Evolutionary conservation across 2,329 filamentous ascomycete genomes (phyloP).

Genomic region (Phialophora macrospora): DNA sequence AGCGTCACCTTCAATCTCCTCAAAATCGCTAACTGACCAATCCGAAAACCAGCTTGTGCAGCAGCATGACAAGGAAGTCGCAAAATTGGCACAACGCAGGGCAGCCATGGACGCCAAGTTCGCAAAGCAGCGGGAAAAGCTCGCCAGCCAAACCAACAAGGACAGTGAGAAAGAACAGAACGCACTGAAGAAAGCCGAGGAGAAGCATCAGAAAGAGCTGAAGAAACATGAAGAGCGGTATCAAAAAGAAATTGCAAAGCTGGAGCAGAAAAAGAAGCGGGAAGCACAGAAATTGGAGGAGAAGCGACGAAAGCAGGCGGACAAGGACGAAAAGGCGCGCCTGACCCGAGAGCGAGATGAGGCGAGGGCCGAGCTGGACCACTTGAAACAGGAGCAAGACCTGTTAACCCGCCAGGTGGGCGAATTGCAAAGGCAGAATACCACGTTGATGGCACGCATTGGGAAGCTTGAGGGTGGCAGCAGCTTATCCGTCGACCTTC

Average conservation of each 20-base stretch:
- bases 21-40: constrained; percentile 28
- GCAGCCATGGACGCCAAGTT: constrained; percentile 47
- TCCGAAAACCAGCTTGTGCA: constrained; percentile 29
- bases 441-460: constrained; percentile 53
- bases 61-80: constrained; percentile 51
- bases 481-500: constrained; percentile 17
- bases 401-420: constrained; percentile 51
- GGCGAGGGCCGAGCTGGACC: constrained; percentile 54
- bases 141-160: constrained; percentile 29
- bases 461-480: constrained; percentile 48
- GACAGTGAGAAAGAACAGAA: constrained; percentile 38
- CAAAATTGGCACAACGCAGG: constrained; percentile 50
- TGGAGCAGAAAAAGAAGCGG: constrained; percentile 50
- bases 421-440: constrained; percentile 64
- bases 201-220: constrained; percentile 41
- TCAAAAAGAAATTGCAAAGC: constrained; percentile 47
- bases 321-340: constrained; percentile 51
- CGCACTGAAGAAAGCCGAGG: constrained; percentile 40
- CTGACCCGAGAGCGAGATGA: constrained; percentile 51
- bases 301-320: constrained; percentile 45
- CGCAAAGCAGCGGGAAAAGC: constrained; percentile 43
- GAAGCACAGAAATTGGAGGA: constrained; percentile 48
- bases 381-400: constrained; percentile 55
- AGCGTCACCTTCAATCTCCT: constrained; percentile 27
- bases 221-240: constrained; percentile 42